Evolutionary conservation across 305 asterid species (phyloP), one percentile per base, ranked within the genome.

Genomic region (Andrographis paniculata): DNA sequence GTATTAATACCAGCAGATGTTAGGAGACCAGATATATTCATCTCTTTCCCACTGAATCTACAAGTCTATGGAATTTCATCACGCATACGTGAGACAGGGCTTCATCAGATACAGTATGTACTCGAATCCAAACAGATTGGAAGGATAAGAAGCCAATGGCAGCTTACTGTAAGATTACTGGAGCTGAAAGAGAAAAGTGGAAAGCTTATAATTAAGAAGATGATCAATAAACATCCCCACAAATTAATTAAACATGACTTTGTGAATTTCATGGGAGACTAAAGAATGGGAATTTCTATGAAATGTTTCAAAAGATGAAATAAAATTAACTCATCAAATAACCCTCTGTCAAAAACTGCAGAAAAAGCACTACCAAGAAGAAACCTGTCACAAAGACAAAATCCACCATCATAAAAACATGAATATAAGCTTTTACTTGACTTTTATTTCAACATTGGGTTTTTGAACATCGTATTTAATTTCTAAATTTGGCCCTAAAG

Each of bases 1-100:
- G 79, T 79, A 62, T 91, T 91, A 54, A 87, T 63, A 60, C 96
- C 95, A 60, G 93, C 94, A 57, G 99, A 87, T 52, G 96, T 84
- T 73, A 91, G 59, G 42, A 91, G 74, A 60, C 93, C 83, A 65
- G 95, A 65, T 61, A 91, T 14, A 66, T 78, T 62, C 99, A 91
- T 91, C 73, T 71, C 80, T 75, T 30, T 44, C 60, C 69, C 61
- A 55, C 65, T 58, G 55, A 52, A 60, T 5, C 17, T 3, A 13
- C 17, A 37, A n/a, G 2, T n/a, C 42, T 37, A 13, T 9, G 16
- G 16, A n/a, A 5, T 37, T 53, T 63, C 85, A 71, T 73, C 39
- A 61, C 42, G 17, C 12, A 14, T 13, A 9, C 4, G 42, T 2
- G 6, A 37, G 16, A n/a, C 17, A n/a, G 42, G 17, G 14, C 42